Evolutionary conservation across 1,284 basidiomycete species (phyloP).

Genomic region (Cystobasidium slooffiae): DNA sequence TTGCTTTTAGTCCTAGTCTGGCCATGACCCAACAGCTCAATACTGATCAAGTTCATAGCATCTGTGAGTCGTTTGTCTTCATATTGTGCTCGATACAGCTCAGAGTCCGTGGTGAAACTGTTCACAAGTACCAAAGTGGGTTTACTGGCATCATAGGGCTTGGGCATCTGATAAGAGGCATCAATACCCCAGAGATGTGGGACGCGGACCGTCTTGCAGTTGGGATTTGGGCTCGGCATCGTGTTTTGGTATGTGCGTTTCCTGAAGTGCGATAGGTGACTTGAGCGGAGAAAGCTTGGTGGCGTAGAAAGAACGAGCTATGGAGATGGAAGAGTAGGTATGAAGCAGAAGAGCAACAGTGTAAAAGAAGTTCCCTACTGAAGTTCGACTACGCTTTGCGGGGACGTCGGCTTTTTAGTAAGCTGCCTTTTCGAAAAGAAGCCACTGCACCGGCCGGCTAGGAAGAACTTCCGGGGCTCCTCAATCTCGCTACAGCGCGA

Average conservation of each 20-base stretch:
- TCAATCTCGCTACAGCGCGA: too few species aligned
- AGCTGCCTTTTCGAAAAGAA: too few species aligned
- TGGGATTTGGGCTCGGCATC: constrained; percentile 16
- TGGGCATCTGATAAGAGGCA: constrained; percentile 32
- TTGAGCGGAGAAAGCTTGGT: neutral
- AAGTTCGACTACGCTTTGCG: too few species aligned
- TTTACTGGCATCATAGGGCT: constrained; percentile 20
- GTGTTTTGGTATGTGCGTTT: neutral
- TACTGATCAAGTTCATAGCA: constrained; percentile 29
- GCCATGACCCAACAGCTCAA: constrained; percentile 35
- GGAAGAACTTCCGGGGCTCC: too few species aligned
- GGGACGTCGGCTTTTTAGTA: too few species aligned
- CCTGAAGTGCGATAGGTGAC: neutral
- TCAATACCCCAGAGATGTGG: constrained; percentile 34
- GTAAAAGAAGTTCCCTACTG: too few species aligned
- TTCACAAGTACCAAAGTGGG: constrained; percentile 35
- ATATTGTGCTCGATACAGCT: constrained; percentile 29
- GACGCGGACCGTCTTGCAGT: constrained; percentile 28
- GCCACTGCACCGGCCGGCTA: too few species aligned
- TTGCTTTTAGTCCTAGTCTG: constrained; percentile 28
- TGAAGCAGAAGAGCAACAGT: too few species aligned
- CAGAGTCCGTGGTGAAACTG: constrained; percentile 25
- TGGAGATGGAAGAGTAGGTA: too few species aligned
- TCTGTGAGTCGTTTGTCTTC: constrained; percentile 19
- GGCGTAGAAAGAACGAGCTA: too few species aligned